These are phyloP conservation scores for Fistulina hepatica DNA, from an alignment of 1,284 basidiomycete genomes.

Conservation along the genomic window DNA sequence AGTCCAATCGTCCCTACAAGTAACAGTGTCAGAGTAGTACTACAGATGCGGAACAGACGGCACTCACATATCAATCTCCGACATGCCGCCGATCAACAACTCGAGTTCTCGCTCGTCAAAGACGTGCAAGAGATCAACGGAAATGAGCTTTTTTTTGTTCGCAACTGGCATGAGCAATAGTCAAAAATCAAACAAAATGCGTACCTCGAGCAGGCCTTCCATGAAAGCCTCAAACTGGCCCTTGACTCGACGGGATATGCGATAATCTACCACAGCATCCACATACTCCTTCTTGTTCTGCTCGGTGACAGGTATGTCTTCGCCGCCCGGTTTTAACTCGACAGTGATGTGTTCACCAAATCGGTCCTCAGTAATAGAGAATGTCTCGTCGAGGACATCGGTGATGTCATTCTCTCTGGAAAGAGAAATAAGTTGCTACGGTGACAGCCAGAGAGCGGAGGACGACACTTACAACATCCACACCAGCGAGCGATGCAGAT, in stretches of 20 bases:
- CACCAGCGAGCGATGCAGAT: slow-evolving; percentile 81
- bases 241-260: slow-evolving; percentile 86
- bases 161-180: too few relatives aligned
- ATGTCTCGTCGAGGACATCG: slow-evolving; percentile 91
- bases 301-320: slow-evolving; percentile 81
- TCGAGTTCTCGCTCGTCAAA: slow-evolving; percentile 98
- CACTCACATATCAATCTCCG: slow-evolving; percentile 88
- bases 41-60: slow-evolving; percentile 3
- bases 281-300: slow-evolving; percentile 99
- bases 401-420: slow-evolving; percentile 90
- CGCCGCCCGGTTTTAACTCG: slow-evolving; percentile 84
- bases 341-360: slow-evolving; percentile 96
- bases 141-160: slow-evolving; percentile 69
- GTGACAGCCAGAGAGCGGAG: slow-evolving; percentile 2
- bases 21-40: slow-evolving; percentile 5
- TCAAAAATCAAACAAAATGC: too few relatives aligned
- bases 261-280: slow-evolving; percentile 87
- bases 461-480: slow-evolving; percentile 84
- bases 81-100: slow-evolving; percentile 96
- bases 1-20: slow-evolving; percentile 67
- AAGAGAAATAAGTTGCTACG: slow-evolving; percentile 7
- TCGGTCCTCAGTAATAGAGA: slow-evolving; percentile 88
- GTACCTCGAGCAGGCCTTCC: slow-evolving; percentile 78
- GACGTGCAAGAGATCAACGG: slow-evolving; percentile 89
- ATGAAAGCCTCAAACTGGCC: slow-evolving; percentile 96